These are phyloP conservation scores for Taphrina populina DNA, from an alignment of 1,139 yeast genomes.

Conservation along the genomic window DNA sequence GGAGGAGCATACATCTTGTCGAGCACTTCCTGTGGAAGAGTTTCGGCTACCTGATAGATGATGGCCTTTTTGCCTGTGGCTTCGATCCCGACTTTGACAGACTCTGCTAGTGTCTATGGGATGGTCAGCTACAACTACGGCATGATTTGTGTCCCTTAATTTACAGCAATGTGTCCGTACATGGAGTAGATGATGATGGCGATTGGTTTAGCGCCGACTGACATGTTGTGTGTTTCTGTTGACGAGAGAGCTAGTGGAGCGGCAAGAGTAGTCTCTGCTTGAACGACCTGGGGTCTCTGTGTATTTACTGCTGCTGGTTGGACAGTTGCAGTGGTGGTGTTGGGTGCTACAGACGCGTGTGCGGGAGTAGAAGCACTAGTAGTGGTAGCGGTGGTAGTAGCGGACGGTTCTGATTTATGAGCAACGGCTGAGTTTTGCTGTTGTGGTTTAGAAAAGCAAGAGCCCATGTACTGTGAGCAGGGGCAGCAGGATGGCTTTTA, in stretches of 20 bases:
- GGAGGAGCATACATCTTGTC: slow-evolving; percentile 53
- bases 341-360: neutral
- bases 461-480: slow-evolving; percentile 6
- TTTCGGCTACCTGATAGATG: slow-evolving; percentile 62
- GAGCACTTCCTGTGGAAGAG: slow-evolving; percentile 55
- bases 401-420: neutral
- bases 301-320: neutral
- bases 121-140: too few species aligned
- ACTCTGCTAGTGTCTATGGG: slow-evolving; percentile 51
- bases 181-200: slow-evolving; percentile 77
- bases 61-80: slow-evolving; percentile 62
- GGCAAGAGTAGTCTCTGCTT: neutral
- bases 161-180: slow-evolving; percentile 58
- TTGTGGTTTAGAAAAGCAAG: slow-evolving; percentile 7
- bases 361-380: slow-evolving; percentile 2
- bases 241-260: neutral
- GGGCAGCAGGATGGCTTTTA: too few species aligned
- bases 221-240: slow-evolving; percentile 3
- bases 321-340: neutral
- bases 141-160: too few species aligned
- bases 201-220: slow-evolving; percentile 53
- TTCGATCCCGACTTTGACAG: slow-evolving; percentile 58
- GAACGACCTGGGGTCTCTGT: neutral
- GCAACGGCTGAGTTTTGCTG: neutral
- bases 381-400: slow-evolving; percentile 3